Conservation (phyloP, 2,329 filamentous ascomycete genomes). For the Beauveria asiatica region DNA sequence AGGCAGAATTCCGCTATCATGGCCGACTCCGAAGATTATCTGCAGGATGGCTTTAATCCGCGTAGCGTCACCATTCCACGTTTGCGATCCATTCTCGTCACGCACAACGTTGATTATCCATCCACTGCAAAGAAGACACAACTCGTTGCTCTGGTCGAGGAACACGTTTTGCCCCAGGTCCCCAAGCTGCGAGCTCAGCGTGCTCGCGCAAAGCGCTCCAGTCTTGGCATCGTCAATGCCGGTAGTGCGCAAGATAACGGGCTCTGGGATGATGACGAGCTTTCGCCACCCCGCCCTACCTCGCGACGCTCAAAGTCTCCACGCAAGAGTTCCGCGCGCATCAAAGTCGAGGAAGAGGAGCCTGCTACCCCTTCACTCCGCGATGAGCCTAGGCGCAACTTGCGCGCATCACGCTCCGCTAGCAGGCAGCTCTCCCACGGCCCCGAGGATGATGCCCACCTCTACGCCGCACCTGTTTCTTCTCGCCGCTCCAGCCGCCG, state of each 20-base stretch:
- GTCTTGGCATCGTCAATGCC: slow-evolving; percentile 69
- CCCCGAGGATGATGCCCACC: slow-evolving; percentile 23
- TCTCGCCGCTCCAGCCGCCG: slow-evolving; percentile 40
- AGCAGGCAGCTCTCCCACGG: slow-evolving; percentile 45
- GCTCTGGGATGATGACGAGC: slow-evolving; percentile 52
- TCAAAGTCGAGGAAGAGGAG: slow-evolving; percentile 46
- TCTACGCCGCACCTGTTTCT: slow-evolving; percentile 22
- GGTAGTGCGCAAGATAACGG: slow-evolving; percentile 57
- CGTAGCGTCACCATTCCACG: slow-evolving; percentile 75
- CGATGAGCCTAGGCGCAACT: slow-evolving; percentile 43
- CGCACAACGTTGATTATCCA: slow-evolving; percentile 77
- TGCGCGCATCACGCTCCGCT: slow-evolving; percentile 44
- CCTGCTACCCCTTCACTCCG: slow-evolving; percentile 25
- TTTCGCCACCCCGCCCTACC: slow-evolving; percentile 39
- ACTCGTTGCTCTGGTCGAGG: slow-evolving; percentile 74
- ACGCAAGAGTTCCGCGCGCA: slow-evolving; percentile 42
- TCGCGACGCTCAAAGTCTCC: slow-evolving; percentile 46
- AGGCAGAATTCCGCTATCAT: slow-evolving; percentile 29
- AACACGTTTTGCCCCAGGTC: slow-evolving; percentile 69
- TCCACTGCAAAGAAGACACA: slow-evolving; percentile 87
- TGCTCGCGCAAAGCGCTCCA: slow-evolving; percentile 74
- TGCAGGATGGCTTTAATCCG: slow-evolving; percentile 80
- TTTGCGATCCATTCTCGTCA: slow-evolving; percentile 83
- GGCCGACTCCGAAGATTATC: slow-evolving; percentile 70
- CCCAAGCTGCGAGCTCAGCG: slow-evolving; percentile 66